phyloP scores from a whole-genome alignment of 1,284 basidiomycete species.

The Papiliotrema laurentii region DNA sequence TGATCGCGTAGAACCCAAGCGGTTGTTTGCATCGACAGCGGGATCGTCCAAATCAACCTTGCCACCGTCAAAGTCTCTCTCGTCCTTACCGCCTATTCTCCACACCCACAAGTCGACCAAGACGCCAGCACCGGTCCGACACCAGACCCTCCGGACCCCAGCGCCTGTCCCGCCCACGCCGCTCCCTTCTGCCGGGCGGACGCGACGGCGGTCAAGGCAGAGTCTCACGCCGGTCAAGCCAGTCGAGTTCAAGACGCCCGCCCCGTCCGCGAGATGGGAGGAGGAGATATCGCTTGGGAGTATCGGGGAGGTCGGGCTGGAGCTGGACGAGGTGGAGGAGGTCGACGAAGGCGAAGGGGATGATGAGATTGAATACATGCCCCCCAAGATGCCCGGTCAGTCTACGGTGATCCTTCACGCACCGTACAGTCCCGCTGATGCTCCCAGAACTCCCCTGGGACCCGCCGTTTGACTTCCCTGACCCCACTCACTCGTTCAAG shows the following conservation, averaged over 20 bases:
- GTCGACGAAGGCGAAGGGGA: conserved; percentile 21
- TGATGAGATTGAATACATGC: conserved; percentile 36
- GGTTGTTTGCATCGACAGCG: conserved; percentile 23
- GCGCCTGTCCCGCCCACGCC: conserved; percentile 24
- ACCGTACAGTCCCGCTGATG: not conserved
- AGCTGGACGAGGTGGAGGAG: conserved; percentile 16
- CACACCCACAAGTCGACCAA: conserved; percentile 6
- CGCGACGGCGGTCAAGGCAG: conserved; percentile 25
- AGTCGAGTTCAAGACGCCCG: conserved; percentile 20
- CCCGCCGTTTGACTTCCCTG: conserved; percentile 19
- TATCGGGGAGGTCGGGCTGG: conserved; percentile 16
- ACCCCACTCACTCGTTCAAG: conserved; percentile 13
- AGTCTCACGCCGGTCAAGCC: conserved; percentile 12
- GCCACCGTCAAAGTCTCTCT: conserved; percentile 30
- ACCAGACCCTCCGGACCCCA: conserved; percentile 17
- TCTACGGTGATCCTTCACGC: not conserved
- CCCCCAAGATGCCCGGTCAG: conserved; percentile 27
- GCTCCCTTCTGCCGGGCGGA: conserved; percentile 34
- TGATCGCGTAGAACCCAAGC: conserved; percentile 23
- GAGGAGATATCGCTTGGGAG: conserved; percentile 35
- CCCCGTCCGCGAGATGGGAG: conserved; percentile 27
- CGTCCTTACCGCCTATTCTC: conserved; percentile 18
- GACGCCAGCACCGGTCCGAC: too few relatives aligned
- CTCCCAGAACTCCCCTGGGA: conserved; percentile 22
- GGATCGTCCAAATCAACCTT: conserved; percentile 12